Percentiles rank a stretch among this genome's conserved stretches.
phyloP scores from a whole-genome alignment of 2,329 filamentous ascomycete genomes.

The Ophiostoma sp. region DNA sequence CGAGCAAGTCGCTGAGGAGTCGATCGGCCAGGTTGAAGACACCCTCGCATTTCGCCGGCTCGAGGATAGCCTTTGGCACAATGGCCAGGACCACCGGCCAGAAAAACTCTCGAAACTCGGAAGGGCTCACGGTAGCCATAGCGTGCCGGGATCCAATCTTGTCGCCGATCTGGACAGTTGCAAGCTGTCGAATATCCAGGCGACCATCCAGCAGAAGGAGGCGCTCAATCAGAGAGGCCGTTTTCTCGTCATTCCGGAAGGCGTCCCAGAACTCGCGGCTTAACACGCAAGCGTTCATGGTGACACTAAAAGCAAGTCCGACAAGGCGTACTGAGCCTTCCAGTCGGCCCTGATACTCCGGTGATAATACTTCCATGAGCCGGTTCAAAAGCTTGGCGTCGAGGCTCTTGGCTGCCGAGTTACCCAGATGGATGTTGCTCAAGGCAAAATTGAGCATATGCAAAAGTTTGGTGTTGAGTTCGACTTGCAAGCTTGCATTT shows the following conservation, averaged over 20 bases:
- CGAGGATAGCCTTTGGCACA: constrained; percentile 39
- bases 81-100: constrained; percentile 48
- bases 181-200: constrained; percentile 40
- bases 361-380: constrained; percentile 36
- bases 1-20: constrained; percentile 45
- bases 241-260: constrained; percentile 37
- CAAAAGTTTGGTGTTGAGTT: constrained; percentile 56
- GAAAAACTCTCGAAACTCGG: constrained; percentile 48
- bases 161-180: constrained; percentile 39
- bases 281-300: constrained; percentile 44
- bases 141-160: constrained; percentile 31
- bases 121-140: constrained; percentile 36
- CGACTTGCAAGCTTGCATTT: constrained; percentile 47
- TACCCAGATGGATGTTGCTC: constrained; percentile 36
- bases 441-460: constrained; percentile 58
- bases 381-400: constrained; percentile 36
- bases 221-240: constrained; percentile 37
- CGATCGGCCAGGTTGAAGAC: constrained; percentile 45
- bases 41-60: constrained; percentile 45
- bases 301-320: constrained; percentile 40
- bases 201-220: constrained; percentile 44
- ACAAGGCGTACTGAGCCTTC: constrained; percentile 28
- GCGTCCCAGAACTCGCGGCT: constrained; percentile 43
- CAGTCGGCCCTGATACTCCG: constrained; percentile 25
- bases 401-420: constrained; percentile 29